Conservation (phyloP, 768 basidiomycete species). For the Pleurotus pulmonarius region DNA sequence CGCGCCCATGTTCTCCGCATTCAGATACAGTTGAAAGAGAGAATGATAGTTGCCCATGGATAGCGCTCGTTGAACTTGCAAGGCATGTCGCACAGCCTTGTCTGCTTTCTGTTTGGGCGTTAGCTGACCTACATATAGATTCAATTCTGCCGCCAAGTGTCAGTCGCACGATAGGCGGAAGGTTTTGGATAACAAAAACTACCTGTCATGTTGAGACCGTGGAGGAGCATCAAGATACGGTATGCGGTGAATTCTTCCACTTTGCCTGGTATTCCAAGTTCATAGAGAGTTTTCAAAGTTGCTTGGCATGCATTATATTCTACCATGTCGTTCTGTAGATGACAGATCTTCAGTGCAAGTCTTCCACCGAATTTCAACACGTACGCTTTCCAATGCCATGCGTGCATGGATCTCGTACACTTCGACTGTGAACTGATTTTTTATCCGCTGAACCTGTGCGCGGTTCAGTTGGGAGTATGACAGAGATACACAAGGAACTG, state of each 20-base stretch:
- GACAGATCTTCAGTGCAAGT: slow-evolving; percentile 8
- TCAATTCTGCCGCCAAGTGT: slow-evolving; percentile 64
- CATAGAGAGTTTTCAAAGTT: slow-evolving; percentile 85
- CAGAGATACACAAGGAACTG: slow-evolving; percentile 12
- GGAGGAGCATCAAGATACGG: slow-evolving; percentile 92
- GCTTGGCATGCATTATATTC: slow-evolving; percentile 99
- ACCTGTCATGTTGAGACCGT: slow-evolving; percentile 94
- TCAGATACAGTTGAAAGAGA: slow-evolving; percentile 79
- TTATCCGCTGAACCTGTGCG: slow-evolving; percentile 91
- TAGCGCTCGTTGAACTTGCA: slow-evolving; percentile 83
- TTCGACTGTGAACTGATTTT: slow-evolving; percentile 95
- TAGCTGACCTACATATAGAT: slow-evolving; percentile 96
- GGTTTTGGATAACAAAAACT: slow-evolving; percentile 2
- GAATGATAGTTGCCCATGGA: slow-evolving; percentile 93
- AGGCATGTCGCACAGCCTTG: slow-evolving; percentile 80
- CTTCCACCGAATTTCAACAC: slow-evolving; percentile 11
- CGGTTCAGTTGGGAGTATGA: slow-evolving; percentile 8
- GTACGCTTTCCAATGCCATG: slow-evolving; percentile 89
- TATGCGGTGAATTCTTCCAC: slow-evolving; percentile 97
- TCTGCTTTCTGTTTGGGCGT: slow-evolving; percentile 86
- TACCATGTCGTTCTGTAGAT: slow-evolving; percentile 83
- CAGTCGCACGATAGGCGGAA: slow-evolving; percentile 2
- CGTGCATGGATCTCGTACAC: slow-evolving; percentile 99
- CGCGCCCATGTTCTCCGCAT: slow-evolving; percentile 93
- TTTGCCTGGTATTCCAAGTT: slow-evolving; percentile 88